Evolutionary conservation across 2,329 filamentous ascomycete species (phyloP).

Genomic region (Zymoseptoria ardabiliae): DNA sequence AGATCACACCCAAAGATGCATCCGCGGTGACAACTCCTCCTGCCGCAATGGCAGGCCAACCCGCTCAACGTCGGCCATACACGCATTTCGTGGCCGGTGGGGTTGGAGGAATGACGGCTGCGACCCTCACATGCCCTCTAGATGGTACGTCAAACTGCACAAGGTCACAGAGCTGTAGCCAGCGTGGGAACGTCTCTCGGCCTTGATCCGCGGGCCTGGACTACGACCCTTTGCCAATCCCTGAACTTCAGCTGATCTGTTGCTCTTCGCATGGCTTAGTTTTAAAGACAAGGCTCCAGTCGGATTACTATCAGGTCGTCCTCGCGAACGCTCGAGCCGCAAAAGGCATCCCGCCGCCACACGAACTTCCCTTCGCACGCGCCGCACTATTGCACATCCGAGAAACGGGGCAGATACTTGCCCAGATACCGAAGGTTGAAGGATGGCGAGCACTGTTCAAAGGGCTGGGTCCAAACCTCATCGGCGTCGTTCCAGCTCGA

Average conservation of each 20-base stretch:
- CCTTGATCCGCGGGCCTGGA: too few species aligned
- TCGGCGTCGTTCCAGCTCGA: constrained; percentile 81
- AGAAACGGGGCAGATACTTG: constrained; percentile 81
- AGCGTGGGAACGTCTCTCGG: too few species aligned
- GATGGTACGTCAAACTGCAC: too few species aligned
- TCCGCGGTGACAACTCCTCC: constrained; percentile 8
- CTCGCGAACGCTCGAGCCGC: constrained; percentile 61
- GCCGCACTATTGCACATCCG: constrained; percentile 66
- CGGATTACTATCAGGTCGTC: constrained; percentile 87
- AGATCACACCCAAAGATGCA: constrained; percentile 15
- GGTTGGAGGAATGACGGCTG: constrained; percentile 81
- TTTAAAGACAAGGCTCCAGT: constrained; percentile 85
- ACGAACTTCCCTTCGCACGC: constrained; percentile 56
- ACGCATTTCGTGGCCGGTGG: constrained; percentile 88
- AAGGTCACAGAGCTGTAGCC: too few species aligned
- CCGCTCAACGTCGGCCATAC: constrained; percentile 65
- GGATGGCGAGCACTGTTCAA: constrained; percentile 87
- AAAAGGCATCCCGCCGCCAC: constrained; percentile 46
- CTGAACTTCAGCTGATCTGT: too few species aligned
- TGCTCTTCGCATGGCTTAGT: too few species aligned
- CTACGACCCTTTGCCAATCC: too few species aligned
- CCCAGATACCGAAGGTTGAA: constrained; percentile 70
- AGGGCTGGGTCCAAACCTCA: constrained; percentile 80
- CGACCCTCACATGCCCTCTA: constrained; percentile 85
- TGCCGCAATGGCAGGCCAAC: constrained; percentile 8